Conservation (phyloP, 805 yeast genomes). For the Lachancea meyersii region DNA sequence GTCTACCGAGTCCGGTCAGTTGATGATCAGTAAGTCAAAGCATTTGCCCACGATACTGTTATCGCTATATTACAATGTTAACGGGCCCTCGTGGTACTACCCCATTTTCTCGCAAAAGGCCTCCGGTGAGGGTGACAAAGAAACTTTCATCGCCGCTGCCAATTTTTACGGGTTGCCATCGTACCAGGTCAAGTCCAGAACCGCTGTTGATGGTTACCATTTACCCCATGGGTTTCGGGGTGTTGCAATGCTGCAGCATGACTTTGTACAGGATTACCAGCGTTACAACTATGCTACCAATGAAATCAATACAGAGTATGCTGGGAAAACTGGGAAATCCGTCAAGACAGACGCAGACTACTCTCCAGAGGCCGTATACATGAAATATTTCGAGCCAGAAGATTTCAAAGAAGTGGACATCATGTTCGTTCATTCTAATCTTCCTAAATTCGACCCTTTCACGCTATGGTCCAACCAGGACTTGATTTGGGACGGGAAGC, state of each 20-base stretch:
- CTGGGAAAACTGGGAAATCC: background rate
- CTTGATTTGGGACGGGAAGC: constrained; percentile 18
- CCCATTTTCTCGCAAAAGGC: constrained; percentile 64
- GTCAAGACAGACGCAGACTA: constrained; percentile 13
- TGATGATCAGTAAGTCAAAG: constrained; percentile 51
- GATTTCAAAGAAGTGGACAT: constrained; percentile 16
- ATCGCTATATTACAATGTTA: constrained; percentile 57
- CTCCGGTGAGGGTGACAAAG: constrained; percentile 79
- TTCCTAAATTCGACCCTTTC: constrained; percentile 35
- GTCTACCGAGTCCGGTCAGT: constrained; percentile 64
- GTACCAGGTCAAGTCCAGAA: constrained; percentile 43
- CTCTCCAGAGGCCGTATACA: constrained; percentile 17
- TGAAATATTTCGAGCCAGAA: constrained; percentile 15
- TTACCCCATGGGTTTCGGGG: constrained; percentile 31
- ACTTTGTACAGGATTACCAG: constrained; percentile 43
- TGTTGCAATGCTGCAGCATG: constrained; percentile 42
- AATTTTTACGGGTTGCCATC: constrained; percentile 42
- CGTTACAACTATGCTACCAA: constrained; percentile 14
- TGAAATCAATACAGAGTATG: constrained; percentile 9
- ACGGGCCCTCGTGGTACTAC: constrained; percentile 63
- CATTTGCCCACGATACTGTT: constrained; percentile 56
- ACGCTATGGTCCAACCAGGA: constrained; percentile 19
- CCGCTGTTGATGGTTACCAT: constrained; percentile 36
- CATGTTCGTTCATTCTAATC: constrained; percentile 37
- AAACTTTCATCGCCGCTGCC: constrained; percentile 68